A percentile compares a stretch with the other conserved stretches of the same genome.
These are phyloP conservation scores for Cinnamomum chago DNA, from an alignment of 164 flowering plant genomes.

Conservation along the genomic window DNA sequence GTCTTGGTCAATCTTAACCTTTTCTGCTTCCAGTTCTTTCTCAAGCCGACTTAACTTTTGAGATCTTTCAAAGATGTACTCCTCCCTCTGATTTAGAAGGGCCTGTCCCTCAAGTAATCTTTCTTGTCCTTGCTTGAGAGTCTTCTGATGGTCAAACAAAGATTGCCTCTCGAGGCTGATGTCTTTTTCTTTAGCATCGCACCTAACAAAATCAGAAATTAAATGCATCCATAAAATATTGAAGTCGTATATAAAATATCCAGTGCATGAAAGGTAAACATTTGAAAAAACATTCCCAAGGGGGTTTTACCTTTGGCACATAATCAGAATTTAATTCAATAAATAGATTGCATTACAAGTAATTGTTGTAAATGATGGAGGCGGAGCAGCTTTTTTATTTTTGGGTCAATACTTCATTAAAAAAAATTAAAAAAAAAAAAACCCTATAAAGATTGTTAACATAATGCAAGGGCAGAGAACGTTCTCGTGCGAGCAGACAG, in stretches of 20 bases:
- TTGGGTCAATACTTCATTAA: too few relatives aligned
- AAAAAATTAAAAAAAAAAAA: too few relatives aligned
- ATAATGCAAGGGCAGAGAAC: too few relatives aligned
- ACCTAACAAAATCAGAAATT: constrained; percentile 29
- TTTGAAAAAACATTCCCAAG: neutral
- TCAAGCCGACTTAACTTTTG: constrained; percentile 51
- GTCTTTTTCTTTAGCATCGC: constrained; percentile 82
- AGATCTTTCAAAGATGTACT: constrained; percentile 43
- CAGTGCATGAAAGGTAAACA: neutral
- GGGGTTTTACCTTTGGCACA: neutral
- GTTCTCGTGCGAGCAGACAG: too few relatives aligned
- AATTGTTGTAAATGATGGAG: too few relatives aligned
- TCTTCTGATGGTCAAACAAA: constrained; percentile 55
- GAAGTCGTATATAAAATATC: neutral
- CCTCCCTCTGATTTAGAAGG: constrained; percentile 73
- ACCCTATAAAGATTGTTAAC: too few relatives aligned
- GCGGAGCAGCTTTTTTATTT: too few relatives aligned
- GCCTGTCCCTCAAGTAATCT: constrained; percentile 67
- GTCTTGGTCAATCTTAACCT: constrained; percentile 43
- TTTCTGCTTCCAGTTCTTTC: constrained; percentile 58
- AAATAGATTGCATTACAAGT: neutral
- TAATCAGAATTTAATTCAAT: neutral
- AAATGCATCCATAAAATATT: constrained; percentile 1
- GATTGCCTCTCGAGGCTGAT: constrained; percentile 61
- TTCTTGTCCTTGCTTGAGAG: constrained; percentile 61